Base-by-base conservation (phyloP, 164 flowering plant species). In the Liriodendron chinense region DNA sequence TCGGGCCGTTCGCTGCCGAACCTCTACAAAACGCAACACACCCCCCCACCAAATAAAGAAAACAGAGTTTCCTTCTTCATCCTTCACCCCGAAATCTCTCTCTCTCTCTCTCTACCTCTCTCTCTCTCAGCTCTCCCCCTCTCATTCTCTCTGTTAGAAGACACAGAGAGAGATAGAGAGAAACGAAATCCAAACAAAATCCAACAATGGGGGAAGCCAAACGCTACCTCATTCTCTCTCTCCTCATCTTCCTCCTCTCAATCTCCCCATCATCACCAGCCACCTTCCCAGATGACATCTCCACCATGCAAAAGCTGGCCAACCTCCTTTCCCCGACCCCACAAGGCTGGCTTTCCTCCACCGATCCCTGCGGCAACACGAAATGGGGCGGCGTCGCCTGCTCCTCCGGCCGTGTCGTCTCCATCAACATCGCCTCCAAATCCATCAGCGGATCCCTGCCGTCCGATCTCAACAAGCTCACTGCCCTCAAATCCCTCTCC, bases 371-470 rank as follows among this genome's bases (percentile, higher is more conserved):
- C 75, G 65, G 9, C 10, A 67, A 14, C 18, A 1, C 47, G 16
- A 74, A 76, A 68, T 86, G 89, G 87, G 1, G 72, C 9, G 82
- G 80, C 48, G 72, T 85, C 1, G 61, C 8, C 23, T 86, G 88
- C 71, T 79, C 76, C 22, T 22, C 68, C 20, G 74, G 65, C 20
- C 71, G 74, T 0, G 82, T 86, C 43, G 80, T 77, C 43, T 20
- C 78, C 65, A 85, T 88, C 49, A 72, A 73, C 64, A 74, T 88
- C 9, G 49, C 81, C 24, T 66, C 74, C 34, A 47, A 74, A 47
- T 57, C 71, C 1, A 47, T 86, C n/a, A 53, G 77, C 1, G 90
- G 88, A 0, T n/a, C 80, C 2, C 72, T 87, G 2, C 83, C 87
- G 1, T 9, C 83, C 1, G 81, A 80, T 20, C 62, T 87, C 21